Evolutionary conservation across 345 rosid species (phyloP).

Genomic region (Hypericum perforatum): DNA sequence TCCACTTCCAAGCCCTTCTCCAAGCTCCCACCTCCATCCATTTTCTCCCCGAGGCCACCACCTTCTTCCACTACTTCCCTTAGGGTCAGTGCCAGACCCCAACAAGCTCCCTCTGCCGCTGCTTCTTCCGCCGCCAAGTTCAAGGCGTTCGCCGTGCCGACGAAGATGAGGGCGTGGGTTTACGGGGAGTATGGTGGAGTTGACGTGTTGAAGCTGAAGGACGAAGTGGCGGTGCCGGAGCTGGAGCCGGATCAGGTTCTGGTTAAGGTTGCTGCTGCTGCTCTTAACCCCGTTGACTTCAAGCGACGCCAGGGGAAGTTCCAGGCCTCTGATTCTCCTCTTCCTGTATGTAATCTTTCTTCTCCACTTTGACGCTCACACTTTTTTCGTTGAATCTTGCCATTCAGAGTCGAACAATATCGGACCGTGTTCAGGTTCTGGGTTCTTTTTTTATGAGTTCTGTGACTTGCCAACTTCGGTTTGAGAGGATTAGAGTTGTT

Average conservation of each 20-base stretch:
- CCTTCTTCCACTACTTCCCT: constrained; percentile 21
- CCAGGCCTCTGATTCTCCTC: constrained; percentile 87
- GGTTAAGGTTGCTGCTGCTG: constrained; percentile 78
- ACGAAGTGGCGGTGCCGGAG: constrained; percentile 58
- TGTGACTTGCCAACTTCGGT: too few relatives aligned
- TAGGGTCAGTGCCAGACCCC: constrained; percentile 48
- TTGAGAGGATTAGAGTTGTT: too few relatives aligned
- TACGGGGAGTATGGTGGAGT: constrained; percentile 75
- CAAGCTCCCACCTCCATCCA: constrained; percentile 15
- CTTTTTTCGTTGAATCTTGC: not conserved
- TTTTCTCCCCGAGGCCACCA: constrained; percentile 3
- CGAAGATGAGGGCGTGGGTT: constrained; percentile 77
- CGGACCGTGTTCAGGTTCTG: too few relatives aligned
- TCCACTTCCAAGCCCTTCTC: constrained; percentile 22
- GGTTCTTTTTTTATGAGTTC: too few relatives aligned
- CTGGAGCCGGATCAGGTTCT: constrained; percentile 77
- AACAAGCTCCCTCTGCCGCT: constrained; percentile 40
- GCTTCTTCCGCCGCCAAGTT: constrained; percentile 20
- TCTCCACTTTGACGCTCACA: not conserved
- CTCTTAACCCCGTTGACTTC: constrained; percentile 84
- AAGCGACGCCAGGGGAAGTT: constrained; percentile 87
- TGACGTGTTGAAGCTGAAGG: constrained; percentile 70
- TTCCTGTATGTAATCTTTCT: constrained; percentile 39
- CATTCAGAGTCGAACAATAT: too few relatives aligned
- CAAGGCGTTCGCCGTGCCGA: constrained; percentile 33